A percentile compares a stretch with the other conserved stretches of the same genome.
Evolutionary conservation across 2,329 filamentous ascomycete species (phyloP).

Genomic region (Drechslerella coelobrocha): DNA sequence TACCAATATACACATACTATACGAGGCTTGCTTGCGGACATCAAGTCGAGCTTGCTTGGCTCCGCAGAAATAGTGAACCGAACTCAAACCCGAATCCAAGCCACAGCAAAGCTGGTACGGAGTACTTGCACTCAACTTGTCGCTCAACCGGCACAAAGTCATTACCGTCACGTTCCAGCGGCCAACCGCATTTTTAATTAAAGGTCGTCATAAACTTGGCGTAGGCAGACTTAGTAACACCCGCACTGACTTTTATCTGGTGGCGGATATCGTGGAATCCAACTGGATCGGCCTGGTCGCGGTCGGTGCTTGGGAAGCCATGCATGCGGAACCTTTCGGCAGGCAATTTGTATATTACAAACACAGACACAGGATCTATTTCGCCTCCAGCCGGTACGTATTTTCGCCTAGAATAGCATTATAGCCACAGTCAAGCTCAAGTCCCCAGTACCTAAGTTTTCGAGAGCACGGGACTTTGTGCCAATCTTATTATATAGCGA

Average conservation of each 20-base stretch:
- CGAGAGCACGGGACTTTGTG: not conserved
- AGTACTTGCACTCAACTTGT: too few species aligned
- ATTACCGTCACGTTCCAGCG: too few species aligned
- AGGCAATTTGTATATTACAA: too few species aligned
- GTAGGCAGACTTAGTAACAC: slow-evolving; percentile 21
- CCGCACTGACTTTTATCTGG: slow-evolving; percentile 20
- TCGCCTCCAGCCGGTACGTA: too few species aligned
- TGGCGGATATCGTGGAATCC: slow-evolving; percentile 36
- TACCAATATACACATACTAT: not conserved
- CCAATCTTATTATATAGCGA: slow-evolving; percentile 2
- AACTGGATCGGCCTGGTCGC: slow-evolving; percentile 42
- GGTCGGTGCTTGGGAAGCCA: slow-evolving; percentile 23
- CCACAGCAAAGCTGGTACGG: too few species aligned
- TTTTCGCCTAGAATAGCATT: not conserved
- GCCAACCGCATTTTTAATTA: slow-evolving; percentile 41
- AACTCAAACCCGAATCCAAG: not conserved
- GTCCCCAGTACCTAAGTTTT: not conserved
- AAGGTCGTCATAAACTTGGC: slow-evolving; percentile 26
- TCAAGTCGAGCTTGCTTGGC: slow-evolving; percentile 16
- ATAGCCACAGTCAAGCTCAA: not conserved
- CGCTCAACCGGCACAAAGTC: too few species aligned
- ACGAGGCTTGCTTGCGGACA: not conserved
- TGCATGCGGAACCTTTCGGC: slow-evolving; percentile 48
- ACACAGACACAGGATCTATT: too few species aligned
- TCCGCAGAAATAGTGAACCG: slow-evolving; percentile 13